phyloP scores from a whole-genome alignment of 177 flowering plant genomes.

The Telopea speciosissima region DNA sequence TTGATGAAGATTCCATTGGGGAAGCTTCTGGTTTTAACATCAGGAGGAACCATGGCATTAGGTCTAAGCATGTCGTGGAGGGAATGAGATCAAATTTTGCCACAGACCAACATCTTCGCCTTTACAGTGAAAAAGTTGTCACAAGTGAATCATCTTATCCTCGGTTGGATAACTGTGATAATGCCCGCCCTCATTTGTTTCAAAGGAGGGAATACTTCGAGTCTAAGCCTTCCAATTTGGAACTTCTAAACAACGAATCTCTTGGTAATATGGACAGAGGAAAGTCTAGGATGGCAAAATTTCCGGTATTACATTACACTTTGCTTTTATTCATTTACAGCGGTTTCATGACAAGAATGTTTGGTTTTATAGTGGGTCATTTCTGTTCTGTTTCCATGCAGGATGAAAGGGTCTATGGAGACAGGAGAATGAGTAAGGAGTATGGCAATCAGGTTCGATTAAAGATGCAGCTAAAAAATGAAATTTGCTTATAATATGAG shows the following conservation, averaged over 20 bases:
- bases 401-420: constrained; percentile 32
- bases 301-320: constrained; percentile 9
- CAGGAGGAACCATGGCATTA: constrained; percentile 3
- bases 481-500: constrained; percentile 12
- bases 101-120: constrained; percentile 16
- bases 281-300: constrained; percentile 34
- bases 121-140: constrained; percentile 21
- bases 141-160: constrained; percentile 21
- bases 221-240: constrained; percentile 26
- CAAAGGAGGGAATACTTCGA: constrained; percentile 25
- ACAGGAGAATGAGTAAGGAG: constrained; percentile 21
- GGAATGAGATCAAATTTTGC: constrained; percentile 26
- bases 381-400: constrained; percentile 14
- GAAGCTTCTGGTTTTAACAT: constrained; percentile 1
- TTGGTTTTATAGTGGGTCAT: constrained; percentile 1
- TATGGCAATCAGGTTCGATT: constrained; percentile 15
- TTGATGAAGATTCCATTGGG: constrained; percentile 5
- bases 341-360: not conserved
- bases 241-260: constrained; percentile 14
- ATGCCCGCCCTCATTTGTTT: constrained; percentile 17
- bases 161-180: constrained; percentile 23
- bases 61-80: not conserved
- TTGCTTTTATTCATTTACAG: not conserved
- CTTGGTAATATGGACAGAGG: constrained; percentile 30
- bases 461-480: constrained; percentile 27